Percentiles rank a stretch among this genome's conserved stretches.
Conservation (phyloP, 2,329 filamentous ascomycete species). For the Tolypocladium sp. region DNA sequence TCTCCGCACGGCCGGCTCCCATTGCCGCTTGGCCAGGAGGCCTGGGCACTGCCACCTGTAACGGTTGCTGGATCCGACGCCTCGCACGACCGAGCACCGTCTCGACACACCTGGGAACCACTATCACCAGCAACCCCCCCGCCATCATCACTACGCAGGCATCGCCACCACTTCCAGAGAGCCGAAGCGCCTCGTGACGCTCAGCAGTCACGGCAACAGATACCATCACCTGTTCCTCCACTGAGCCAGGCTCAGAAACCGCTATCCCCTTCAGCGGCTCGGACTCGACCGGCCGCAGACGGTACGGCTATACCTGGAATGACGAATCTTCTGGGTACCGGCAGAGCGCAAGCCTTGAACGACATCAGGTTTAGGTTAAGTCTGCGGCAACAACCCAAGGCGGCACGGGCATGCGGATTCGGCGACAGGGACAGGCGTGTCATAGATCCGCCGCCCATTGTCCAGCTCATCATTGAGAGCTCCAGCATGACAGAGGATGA, state of each 20-base stretch:
- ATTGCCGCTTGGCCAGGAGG: neutral
- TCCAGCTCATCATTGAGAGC: conserved; percentile 61
- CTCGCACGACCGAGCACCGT: neutral
- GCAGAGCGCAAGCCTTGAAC: conserved; percentile 8
- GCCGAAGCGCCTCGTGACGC: neutral
- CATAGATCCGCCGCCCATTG: conserved; percentile 76
- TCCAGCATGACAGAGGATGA: conserved; percentile 46
- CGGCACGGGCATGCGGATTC: conserved; percentile 73
- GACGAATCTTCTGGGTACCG: conserved; percentile 16
- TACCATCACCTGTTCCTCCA: neutral
- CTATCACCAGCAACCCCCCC: neutral
- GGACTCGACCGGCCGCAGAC: neutral
- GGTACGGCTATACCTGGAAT: conserved; percentile 6
- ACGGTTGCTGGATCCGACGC: neutral
- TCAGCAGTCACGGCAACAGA: neutral
- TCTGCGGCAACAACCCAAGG: conserved; percentile 69
- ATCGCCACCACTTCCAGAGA: neutral
- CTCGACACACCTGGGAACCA: neutral
- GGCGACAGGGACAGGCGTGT: conserved; percentile 74
- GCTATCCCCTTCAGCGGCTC: neutral
- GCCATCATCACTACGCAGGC: neutral
- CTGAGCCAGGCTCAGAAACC: neutral
- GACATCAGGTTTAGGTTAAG: conserved; percentile 19
- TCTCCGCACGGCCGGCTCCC: neutral
- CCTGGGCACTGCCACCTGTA: neutral